Evolutionary conservation across 164 flowering plant genomes (phyloP), one percentile per base, ranked within the genome.

Genomic region (Kalanchoe fedtschenkoi): DNA sequence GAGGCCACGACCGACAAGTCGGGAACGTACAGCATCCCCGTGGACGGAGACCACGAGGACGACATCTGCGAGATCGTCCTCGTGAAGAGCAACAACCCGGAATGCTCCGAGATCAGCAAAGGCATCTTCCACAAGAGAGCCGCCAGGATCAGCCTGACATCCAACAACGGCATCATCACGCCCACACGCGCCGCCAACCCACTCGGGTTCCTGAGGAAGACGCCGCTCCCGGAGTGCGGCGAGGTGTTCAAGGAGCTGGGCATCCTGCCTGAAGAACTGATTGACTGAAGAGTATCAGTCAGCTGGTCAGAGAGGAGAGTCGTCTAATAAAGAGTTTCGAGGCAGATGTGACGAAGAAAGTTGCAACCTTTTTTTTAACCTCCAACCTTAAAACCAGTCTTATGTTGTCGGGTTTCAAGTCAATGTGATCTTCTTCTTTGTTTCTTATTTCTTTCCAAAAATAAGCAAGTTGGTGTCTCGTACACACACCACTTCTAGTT

Each of bases 31-130:
- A 56, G 35, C 5, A 56, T 56, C 10, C 33, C 33, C 24, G 60
- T 56, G 6, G 60, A 26, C 2, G 35, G 35, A 56, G 60, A 56
- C 35, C 35, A 56, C 24, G 60, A 33, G 24, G 60, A 56, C 29
- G 60, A 87, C n/a, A 53, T 81, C 2, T 87, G 93, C 44, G 81
- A 82, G 70, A 65, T 87, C 5, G 26, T 28, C 30, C 67, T 78
- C 6, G 22, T 71, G 14, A 55, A 72, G 56, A 85, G 87, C 75
- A 61, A 71, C 16, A 14, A 53, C 15, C 32, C 65, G 0, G 81
- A 77, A 1, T 84, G 90, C 72, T 29, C 21, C 11, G 80, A 80
- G 65, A 22, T 61, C 35, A 56, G 21, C 35, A 15, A 29, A 15
- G 35, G 35, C 21, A 35, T 42, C 70, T 21, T 22, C 62, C 72